These are phyloP conservation scores for Artemisia annua DNA, from an alignment of 129 eudicot genomes.

Conservation along the genomic window DNA sequence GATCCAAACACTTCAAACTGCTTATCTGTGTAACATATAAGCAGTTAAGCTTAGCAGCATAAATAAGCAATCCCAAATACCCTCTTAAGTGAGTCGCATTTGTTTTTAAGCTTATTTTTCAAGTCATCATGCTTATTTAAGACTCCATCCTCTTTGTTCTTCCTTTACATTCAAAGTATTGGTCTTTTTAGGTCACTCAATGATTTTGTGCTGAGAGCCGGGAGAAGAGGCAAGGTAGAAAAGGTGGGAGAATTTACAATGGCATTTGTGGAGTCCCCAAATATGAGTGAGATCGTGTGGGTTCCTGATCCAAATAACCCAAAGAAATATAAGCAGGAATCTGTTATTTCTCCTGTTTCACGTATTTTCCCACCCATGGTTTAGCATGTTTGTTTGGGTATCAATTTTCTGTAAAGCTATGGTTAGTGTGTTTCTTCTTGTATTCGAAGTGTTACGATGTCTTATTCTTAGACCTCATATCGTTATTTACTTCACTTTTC, in stretches of 20 bases:
- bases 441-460: background rate
- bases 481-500: background rate
- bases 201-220: constrained; percentile 66
- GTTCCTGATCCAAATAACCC: constrained; percentile 44
- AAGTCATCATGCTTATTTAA: no score
- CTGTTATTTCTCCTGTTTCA: constrained; percentile 46
- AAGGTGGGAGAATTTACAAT: constrained; percentile 70
- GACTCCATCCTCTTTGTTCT: no score
- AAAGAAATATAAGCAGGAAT: constrained; percentile 39
- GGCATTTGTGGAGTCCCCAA: constrained; percentile 67
- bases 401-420: background rate
- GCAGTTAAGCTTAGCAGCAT: no score
- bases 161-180: no score
- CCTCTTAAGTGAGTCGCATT: no score
- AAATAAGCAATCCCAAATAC: no score
- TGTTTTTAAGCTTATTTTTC: no score
- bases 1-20: no score
- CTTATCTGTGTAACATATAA: no score
- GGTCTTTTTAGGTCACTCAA: no score
- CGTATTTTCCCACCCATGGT: constrained; percentile 43
- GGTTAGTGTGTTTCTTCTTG: background rate
- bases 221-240: constrained; percentile 59
- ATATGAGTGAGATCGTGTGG: constrained; percentile 78
- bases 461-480: background rate
- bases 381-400: constrained; percentile 3